Conservation (phyloP, 2,329 filamentous ascomycete species). For the Talaromyces islandicus region DNA sequence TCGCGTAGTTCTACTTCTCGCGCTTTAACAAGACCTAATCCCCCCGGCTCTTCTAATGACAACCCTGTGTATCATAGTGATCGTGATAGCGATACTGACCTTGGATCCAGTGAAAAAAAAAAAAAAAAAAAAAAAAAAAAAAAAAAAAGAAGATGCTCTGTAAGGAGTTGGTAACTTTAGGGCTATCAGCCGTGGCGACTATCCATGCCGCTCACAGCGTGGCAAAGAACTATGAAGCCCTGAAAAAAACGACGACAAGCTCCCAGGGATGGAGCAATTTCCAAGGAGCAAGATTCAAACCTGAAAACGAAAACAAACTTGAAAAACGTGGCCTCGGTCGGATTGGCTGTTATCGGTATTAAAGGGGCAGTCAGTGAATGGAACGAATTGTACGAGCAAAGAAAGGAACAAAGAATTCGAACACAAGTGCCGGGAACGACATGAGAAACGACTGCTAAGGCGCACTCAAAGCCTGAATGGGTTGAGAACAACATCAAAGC, state of each 20-base stretch:
- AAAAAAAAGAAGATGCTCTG: constrained; percentile 59
- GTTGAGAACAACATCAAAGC: not conserved
- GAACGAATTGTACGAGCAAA: constrained; percentile 61
- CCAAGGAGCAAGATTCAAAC: constrained; percentile 56
- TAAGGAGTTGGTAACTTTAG: constrained; percentile 61
- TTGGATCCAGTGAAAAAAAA: constrained; percentile 57
- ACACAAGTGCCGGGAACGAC: constrained; percentile 37
- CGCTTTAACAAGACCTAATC: not conserved
- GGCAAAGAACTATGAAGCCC: constrained; percentile 58
- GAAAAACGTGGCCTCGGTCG: constrained; percentile 60
- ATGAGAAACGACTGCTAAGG: constrained; percentile 39
- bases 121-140: constrained; percentile 56
- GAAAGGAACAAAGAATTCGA: constrained; percentile 52
- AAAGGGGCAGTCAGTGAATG: constrained; percentile 61
- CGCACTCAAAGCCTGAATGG: constrained; percentile 7
- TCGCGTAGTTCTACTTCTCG: constrained; percentile 19
- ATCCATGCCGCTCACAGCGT: constrained; percentile 64
- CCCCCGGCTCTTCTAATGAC: constrained; percentile 2
- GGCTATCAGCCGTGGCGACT: constrained; percentile 61
- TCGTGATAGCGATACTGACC: constrained; percentile 42
- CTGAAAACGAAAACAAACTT: constrained; percentile 58
- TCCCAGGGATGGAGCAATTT: constrained; percentile 60
- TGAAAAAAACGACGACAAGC: constrained; percentile 53
- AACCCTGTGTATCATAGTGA: constrained; percentile 10
- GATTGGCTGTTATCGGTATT: constrained; percentile 62